These are phyloP conservation scores for Pythium biforme DNA, from an alignment of 352 stramenopile species.

Conservation along the genomic window DNA sequence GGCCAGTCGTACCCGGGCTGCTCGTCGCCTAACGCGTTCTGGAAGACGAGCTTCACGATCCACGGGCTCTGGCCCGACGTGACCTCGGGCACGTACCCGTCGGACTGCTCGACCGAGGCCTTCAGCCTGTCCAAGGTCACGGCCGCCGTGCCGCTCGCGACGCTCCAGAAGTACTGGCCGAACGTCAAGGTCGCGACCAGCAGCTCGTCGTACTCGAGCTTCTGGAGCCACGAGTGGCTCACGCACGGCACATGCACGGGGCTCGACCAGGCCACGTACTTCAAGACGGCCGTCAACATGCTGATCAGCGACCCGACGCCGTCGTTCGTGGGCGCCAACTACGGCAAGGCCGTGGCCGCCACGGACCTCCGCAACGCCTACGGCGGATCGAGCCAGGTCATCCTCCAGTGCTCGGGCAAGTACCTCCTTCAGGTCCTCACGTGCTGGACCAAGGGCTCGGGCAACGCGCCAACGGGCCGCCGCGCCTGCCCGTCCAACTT, in stretches of 20 bases:
- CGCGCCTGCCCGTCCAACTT: conserved; percentile 54
- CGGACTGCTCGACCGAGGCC: conserved; percentile 62
- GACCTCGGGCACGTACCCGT: conserved; percentile 53
- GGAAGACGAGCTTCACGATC: conserved; percentile 83
- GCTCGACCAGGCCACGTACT: conserved; percentile 81
- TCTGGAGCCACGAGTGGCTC: conserved; percentile 92
- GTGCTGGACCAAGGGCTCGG: conserved; percentile 64
- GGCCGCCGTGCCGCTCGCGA: conserved; percentile 57
- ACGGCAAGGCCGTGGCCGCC: conserved; percentile 49
- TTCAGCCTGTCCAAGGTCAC: conserved; percentile 65
- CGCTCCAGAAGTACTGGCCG: conserved; percentile 79
- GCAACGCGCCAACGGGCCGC: conserved; percentile 46
- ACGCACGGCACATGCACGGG: conserved; percentile 91
- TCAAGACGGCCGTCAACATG: conserved; percentile 72
- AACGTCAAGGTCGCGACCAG: conserved; percentile 69
- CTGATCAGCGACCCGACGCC: conserved; percentile 67
- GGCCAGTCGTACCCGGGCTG: conserved; percentile 68
- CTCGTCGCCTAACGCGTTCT: conserved; percentile 57
- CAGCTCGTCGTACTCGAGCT: conserved; percentile 67
- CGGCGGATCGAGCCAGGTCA: conserved; percentile 23
- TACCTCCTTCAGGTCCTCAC: conserved; percentile 69
- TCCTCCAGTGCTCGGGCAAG: conserved; percentile 38
- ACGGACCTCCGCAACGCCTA: conserved; percentile 39
- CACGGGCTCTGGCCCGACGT: conserved; percentile 89
- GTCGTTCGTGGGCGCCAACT: conserved; percentile 49